These are phyloP conservation scores for Pedinophyceae sp. DNA, from an alignment of 139 green algal genomes.

Conservation along the genomic window DNA sequence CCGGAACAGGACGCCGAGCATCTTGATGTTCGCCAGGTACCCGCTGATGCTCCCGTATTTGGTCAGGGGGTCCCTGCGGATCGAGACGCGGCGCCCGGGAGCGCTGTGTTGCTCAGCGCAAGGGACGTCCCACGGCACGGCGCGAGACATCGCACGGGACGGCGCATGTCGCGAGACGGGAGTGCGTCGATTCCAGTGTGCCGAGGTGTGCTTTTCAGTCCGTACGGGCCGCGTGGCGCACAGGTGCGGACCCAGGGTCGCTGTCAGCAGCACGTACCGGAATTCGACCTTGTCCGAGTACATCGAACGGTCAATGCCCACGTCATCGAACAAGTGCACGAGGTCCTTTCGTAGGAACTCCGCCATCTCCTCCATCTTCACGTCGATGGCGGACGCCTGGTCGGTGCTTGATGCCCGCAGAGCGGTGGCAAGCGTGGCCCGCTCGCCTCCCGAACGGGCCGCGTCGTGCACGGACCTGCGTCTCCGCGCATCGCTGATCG, in stretches of 20 bases:
- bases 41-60: not conserved
- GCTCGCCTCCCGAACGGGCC: no score
- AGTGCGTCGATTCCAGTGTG: not conserved
- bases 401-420: no score
- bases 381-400: not conserved
- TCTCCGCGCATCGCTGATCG: no score
- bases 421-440: no score
- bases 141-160: no score
- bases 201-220: no score
- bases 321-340: not conserved
- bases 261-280: no score
- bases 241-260: no score
- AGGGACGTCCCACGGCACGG: not conserved
- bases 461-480: no score
- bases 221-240: no score
- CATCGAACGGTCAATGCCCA: not conserved
- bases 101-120: not conserved
- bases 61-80: slow-evolving; percentile 1
- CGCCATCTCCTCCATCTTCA: slow-evolving; percentile 1
- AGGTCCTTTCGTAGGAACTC: slow-evolving; percentile 1
- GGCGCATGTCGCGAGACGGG: not conserved
- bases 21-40: slow-evolving; percentile 1
- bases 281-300: not conserved
- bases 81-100: not conserved
- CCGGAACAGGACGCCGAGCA: not conserved